Percentiles rank a stretch among this genome's conserved stretches.
These are phyloP conservation scores for Psilocybe azurescens DNA, from an alignment of 768 basidiomycete genomes.

Conservation along the genomic window DNA sequence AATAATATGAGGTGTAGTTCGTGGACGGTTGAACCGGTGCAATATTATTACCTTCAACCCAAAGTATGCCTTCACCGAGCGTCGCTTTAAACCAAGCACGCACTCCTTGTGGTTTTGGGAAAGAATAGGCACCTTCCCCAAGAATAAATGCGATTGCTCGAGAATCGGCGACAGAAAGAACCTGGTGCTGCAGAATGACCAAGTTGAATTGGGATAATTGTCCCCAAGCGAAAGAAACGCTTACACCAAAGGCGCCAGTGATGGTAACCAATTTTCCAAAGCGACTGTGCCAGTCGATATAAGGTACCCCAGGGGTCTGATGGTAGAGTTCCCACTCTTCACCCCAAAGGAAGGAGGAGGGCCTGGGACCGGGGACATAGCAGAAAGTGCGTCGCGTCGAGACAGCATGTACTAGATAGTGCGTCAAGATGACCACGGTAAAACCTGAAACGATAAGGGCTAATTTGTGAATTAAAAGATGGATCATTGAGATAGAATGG, in stretches of 20 bases:
- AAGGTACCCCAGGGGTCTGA: conserved; percentile 54
- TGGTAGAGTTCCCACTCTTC: conserved; percentile 64
- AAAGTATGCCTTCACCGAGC: conserved; percentile 67
- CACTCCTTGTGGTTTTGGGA: conserved; percentile 68
- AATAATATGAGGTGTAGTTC: not conserved
- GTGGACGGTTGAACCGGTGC: not conserved
- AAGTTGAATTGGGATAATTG: conserved; percentile 5
- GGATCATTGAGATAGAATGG: conserved; percentile 25
- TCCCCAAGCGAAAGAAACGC: conserved; percentile 9
- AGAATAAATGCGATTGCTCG: conserved; percentile 59
- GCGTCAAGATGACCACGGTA: conserved; percentile 34
- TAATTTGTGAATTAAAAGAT: conserved; percentile 30
- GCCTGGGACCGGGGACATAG: conserved; percentile 56
- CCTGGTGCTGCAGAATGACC: conserved; percentile 48
- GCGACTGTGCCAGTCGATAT: conserved; percentile 54
- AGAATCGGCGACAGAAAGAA: conserved; percentile 61
- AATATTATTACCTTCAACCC: conserved; percentile 59
- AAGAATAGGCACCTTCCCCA: conserved; percentile 57
- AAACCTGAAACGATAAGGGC: conserved; percentile 32
- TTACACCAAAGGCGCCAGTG: conserved; percentile 61
- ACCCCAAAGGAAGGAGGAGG: conserved; percentile 61
- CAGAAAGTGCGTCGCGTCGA: conserved; percentile 38
- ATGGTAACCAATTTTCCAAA: conserved; percentile 63
- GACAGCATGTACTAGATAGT: conserved; percentile 39
- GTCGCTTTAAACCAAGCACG: conserved; percentile 67